phyloP scores from a whole-genome alignment of 179 eudicot species.

The Silene coronaria region DNA sequence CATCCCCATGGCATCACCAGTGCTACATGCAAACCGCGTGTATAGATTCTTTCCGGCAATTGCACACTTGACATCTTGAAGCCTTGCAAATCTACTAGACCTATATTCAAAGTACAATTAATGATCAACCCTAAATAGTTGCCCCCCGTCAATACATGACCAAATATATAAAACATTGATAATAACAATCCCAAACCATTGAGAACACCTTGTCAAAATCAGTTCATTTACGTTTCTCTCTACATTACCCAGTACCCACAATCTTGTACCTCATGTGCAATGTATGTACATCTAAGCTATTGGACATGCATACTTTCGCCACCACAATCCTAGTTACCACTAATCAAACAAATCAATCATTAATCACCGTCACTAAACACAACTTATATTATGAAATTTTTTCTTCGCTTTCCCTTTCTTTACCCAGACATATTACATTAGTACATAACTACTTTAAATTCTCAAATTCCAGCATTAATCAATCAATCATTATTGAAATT shows the following conservation, averaged over 20 bases:
- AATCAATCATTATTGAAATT: background rate
- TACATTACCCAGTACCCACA: background rate
- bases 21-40: constrained; percentile 43
- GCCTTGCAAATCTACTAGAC: constrained; percentile 44
- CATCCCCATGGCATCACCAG: constrained; percentile 55
- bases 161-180: background rate
- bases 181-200: background rate
- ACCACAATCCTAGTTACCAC: background rate
- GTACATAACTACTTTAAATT: background rate
- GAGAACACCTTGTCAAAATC: background rate
- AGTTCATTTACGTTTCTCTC: constrained; percentile 4
- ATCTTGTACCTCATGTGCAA: too few relatives aligned
- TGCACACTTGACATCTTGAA: constrained; percentile 38
- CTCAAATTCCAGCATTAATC: background rate
- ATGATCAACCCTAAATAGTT: background rate
- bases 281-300: background rate
- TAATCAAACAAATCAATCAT: background rate
- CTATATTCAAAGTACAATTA: constrained; percentile 17
- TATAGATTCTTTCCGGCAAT: constrained; percentile 45
- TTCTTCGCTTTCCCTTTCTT: background rate
- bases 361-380: background rate
- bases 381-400: background rate
- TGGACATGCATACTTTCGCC: background rate
- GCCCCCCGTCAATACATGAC: background rate
- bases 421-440: too few relatives aligned